Evolutionary conservation across 2,329 filamentous ascomycete species (phyloP), one percentile per base, ranked within the genome.

Genomic region (Fusarium sp.): DNA sequence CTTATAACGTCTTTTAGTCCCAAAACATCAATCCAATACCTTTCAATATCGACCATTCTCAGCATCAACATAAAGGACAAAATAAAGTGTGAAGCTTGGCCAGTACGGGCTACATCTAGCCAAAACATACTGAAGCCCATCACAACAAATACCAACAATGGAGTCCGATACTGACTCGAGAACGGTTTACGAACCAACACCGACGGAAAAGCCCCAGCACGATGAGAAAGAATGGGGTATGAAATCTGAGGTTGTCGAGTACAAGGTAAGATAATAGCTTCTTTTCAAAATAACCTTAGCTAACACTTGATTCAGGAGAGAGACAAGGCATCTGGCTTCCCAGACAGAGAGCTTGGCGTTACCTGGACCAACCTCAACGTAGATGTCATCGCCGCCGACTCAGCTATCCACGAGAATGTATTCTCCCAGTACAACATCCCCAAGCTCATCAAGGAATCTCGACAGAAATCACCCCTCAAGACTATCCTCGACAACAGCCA

Each of bases 291-390:
- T 14, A 7, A 7, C 7, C 28, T 15, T 6, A 32, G 28, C 28
- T 32, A 15, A 32, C 28, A 32, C 1, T 32, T 8, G 26, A 28
- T 9, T 3, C 7, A 79, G 7, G 77, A 81, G 23, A 79, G 81
- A 14, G 80, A 84, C 19, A 70, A 78, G 19, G 77, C 79, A 5
- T 83, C 83, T 6, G 81, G 82, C 4, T 78, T 83, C 59, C 83
- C 82, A 26, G 74, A 78, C 10, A 80, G 84, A 36, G 78, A 83
- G 69, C 81, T 91, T 4, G 90, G 89, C 23, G 82, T 92, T 0
- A 87, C 89, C 2, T 92, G 88, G 86, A 81, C 86, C 65, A 81
- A 88, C 55, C 79, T 92, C 45, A 90, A 82, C 0, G 89, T 92
- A 19, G 82, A 88, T 52, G 89, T 86, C 17, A 79, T 86, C 73